Percentiles rank a stretch among this genome's conserved stretches.
These are phyloP conservation scores for Thraustochytrium striatum DNA, from an alignment of 352 stramenopile genomes.

Conservation along the genomic window DNA sequence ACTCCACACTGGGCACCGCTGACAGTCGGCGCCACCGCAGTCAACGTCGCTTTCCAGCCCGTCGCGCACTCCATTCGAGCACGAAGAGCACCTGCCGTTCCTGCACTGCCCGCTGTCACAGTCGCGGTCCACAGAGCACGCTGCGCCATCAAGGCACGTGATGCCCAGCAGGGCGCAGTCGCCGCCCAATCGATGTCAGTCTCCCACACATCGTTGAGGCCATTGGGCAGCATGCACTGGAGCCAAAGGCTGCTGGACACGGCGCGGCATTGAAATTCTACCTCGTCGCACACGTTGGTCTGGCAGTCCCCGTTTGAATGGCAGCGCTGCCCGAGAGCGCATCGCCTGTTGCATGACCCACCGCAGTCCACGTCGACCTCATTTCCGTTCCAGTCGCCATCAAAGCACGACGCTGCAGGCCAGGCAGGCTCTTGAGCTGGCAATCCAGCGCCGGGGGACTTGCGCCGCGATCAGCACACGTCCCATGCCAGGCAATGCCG, in stretches of 20 bases:
- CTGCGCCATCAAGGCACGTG: neutral
- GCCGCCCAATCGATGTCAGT: constrained; percentile 11
- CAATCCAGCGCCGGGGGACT: neutral
- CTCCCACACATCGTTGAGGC: constrained; percentile 22
- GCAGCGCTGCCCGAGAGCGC: neutral
- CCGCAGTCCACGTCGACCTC: constrained; percentile 20
- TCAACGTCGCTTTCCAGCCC: neutral
- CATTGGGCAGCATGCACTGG: neutral
- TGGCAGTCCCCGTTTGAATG: constrained; percentile 6
- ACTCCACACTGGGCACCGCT: neutral
- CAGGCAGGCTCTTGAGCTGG: neutral
- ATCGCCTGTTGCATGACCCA: neutral
- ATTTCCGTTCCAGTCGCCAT: neutral
- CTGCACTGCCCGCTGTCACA: neutral
- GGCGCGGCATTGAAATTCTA: neutral
- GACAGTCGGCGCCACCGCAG: neutral
- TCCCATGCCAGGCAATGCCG: neutral
- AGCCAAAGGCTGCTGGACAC: neutral
- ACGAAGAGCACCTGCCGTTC: neutral
- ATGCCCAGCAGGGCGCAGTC: constrained; percentile 30
- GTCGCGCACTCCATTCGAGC: neutral
- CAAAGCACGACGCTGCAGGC: neutral
- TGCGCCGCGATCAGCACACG: neutral
- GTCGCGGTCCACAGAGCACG: constrained; percentile 15
- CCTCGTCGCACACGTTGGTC: constrained; percentile 3